Percentiles rank a stretch among this genome's conserved stretches.
Evolutionary conservation across 2,329 filamentous ascomycete species (phyloP).

Genomic region (Fusarium hainanense): DNA sequence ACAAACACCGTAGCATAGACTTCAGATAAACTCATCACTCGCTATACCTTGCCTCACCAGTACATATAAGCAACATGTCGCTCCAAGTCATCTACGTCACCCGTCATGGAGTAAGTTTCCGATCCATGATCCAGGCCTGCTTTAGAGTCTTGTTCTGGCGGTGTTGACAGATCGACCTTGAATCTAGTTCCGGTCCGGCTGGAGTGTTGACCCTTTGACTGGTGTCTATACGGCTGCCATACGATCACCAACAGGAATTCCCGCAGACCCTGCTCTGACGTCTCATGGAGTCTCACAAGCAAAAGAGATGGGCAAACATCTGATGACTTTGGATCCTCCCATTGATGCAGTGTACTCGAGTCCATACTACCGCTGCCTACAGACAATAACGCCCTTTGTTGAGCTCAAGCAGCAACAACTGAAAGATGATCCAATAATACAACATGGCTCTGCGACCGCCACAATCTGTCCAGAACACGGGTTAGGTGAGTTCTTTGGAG

Average conservation of each 20-base stretch:
- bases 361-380: slow-evolving; percentile 87
- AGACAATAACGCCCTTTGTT: slow-evolving; percentile 81
- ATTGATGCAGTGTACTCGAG: slow-evolving; percentile 84
- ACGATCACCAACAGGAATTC: slow-evolving; percentile 85
- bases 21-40: not conserved
- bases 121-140: not conserved
- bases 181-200: slow-evolving; percentile 85
- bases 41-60: not conserved
- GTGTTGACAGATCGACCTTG: slow-evolving; percentile 32
- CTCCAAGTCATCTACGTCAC: slow-evolving; percentile 79
- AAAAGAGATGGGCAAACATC: slow-evolving; percentile 75
- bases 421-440: slow-evolving; percentile 8
- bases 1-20: not conserved
- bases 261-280: slow-evolving; percentile 88
- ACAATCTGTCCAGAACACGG: slow-evolving; percentile 67
- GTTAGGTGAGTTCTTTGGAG: slow-evolving; percentile 90
- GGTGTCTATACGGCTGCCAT: slow-evolving; percentile 81
- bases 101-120: slow-evolving; percentile 75
- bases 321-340: slow-evolving; percentile 71
- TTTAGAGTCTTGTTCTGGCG: not conserved
- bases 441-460: slow-evolving; percentile 41
- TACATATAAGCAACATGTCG: slow-evolving; percentile 61
- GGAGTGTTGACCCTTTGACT: slow-evolving; percentile 83
- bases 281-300: slow-evolving; percentile 88
- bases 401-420: slow-evolving; percentile 52